Base-by-base conservation (phyloP, 345 rosid species). In the Heritiera fomes region DNA sequence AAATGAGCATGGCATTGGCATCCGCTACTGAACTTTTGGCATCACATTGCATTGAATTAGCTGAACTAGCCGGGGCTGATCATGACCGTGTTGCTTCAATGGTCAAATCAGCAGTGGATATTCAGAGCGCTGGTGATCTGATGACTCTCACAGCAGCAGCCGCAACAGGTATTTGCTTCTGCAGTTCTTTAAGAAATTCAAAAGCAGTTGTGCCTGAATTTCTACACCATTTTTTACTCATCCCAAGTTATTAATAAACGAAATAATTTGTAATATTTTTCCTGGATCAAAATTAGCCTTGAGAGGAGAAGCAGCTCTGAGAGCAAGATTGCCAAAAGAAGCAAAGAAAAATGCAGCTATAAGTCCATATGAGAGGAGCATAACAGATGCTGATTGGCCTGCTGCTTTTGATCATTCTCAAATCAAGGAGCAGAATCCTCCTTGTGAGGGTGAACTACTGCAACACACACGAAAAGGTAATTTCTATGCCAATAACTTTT, bases 61-160 rank as follows among this genome's bases (percentile, higher is more conserved):
- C 99, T 28, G 97, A 93, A 81, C 69, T 86, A 58, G 85, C 91
- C 0, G 99, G 99, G 53, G 95, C 95, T 17, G 91, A 84, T 79
- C 97, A 87, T 73, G 93, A 89, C 75, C 94, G 88, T 14, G 75
- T 96, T 41, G 90, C 91, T 76, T 77, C 92, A 43, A 92, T 87
- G 5, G 97, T 94, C 28, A 85, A 85, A 76, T 96, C 99, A 66
- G 97, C 97, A 10, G 90, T 94, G 3, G 97, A 94, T 79, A 85
- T 94, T 80, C 93, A 83, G 45, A 87, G 88, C 78, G 90, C 99
- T 0, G 92, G 99, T 3, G 98, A 94, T 88, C 88, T 96, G 34
- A 71, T 90, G 84, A 96, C 99, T 68, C 97, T 94, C 17, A 94
- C 98, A 6, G 99, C 99, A 18, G 94, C 98, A 23, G 98, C 99